Evolutionary conservation across 305 asterid genomes (phyloP).

Genomic region (Fraxinus sp.): DNA sequence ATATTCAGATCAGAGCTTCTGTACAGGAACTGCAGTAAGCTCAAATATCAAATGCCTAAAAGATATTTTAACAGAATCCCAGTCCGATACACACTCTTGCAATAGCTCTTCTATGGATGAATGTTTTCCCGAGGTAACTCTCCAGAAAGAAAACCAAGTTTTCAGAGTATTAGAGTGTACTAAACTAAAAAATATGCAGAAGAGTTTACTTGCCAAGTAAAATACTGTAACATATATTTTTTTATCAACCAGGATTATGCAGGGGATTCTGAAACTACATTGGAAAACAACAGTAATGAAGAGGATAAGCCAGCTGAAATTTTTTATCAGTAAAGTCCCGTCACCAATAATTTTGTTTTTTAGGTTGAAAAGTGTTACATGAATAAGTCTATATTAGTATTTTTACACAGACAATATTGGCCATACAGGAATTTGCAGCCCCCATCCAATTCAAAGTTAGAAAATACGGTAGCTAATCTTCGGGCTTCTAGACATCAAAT

Average conservation of each 20-base stretch:
- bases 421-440: slow-evolving; percentile 37
- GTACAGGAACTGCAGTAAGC: slow-evolving; percentile 26
- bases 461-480: slow-evolving; percentile 27
- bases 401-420: neutral
- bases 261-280: slow-evolving; percentile 26
- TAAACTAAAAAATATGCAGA: neutral
- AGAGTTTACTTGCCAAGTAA: neutral
- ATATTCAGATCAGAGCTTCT: slow-evolving; percentile 22
- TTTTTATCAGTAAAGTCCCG: slow-evolving; percentile 34
- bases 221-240: slow-evolving; percentile 11
- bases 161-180: neutral
- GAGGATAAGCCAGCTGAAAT: slow-evolving; percentile 31
- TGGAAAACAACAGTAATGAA: slow-evolving; percentile 23
- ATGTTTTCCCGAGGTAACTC: slow-evolving; percentile 44
- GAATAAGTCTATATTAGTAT: neutral
- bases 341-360: slow-evolving; percentile 26
- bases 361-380: neutral
- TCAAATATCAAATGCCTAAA: slow-evolving; percentile 58
- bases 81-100: slow-evolving; percentile 53
- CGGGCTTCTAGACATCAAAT: slow-evolving; percentile 25
- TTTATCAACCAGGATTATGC: slow-evolving; percentile 36
- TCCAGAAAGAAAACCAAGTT: neutral
- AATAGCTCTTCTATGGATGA: slow-evolving; percentile 42
- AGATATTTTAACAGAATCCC: slow-evolving; percentile 75
- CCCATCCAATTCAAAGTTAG: slow-evolving; percentile 27